Evolutionary conservation across 2,329 filamentous ascomycete species (phyloP), one percentile per base, ranked within the genome.

Genomic region (Colletotrichum truncatum): DNA sequence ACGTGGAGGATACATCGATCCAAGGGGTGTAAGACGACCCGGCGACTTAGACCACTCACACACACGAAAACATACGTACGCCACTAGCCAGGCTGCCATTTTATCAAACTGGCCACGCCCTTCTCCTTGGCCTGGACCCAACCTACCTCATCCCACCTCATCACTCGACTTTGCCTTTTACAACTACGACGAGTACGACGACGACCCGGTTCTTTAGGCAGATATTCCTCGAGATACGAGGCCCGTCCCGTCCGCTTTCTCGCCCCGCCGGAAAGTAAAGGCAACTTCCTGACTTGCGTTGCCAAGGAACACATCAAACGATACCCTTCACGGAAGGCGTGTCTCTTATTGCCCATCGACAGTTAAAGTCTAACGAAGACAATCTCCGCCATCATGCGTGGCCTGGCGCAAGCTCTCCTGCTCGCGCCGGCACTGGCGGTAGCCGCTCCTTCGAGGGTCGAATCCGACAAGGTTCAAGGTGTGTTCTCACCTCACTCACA

Each of bases 351-450:
- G 8, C 26, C 34, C 21, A 36, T 6, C 25, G 34, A 7, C 34
- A 10, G 46, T 10, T n/a, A 54, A 45, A 53, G 46, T 34, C 28
- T n/a, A n/a, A n/a, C n/a, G n/a, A n/a, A n/a, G n/a, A n/a, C n/a
- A n/a, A 38, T 18, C 41, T 57, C 55, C 45, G 36, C 55, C 46
- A 53, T 64, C 46, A 64, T 64, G 61, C 61, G 61, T 25, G 61
- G 46, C 55, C 55, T 64, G 46, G 61, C 55, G 55, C 46, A 60
- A 46, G 72, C 73, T 61, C 70, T 80, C 68, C 66, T 80, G 53
- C 63, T 75, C 71, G 76, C 73, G 69, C 75, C 78, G 69, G 73
- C 72, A 71, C 71, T 81, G 70, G 74, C 71, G 30, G 69, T 70
- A 43, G 73, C 73, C 59, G 71, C 73, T 5, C 61, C 61, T 8